Base-by-base conservation (phyloP, 192 early-diverging fungal genomes). In the Lobosporangium transversale region DNA sequence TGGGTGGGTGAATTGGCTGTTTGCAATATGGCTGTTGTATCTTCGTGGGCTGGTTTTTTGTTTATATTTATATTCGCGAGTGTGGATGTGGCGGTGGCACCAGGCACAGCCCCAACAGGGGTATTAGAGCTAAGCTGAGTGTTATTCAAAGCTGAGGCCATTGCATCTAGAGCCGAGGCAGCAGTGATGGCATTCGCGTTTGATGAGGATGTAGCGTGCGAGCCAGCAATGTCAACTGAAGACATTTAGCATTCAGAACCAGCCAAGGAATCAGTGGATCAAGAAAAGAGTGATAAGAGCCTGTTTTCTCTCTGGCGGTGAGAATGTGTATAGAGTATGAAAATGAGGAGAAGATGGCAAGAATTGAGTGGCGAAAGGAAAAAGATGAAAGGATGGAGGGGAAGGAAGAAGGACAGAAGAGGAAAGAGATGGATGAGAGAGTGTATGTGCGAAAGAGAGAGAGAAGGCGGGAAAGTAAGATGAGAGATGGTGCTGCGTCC, bases 191-290 rank as follows among this genome's bases (percentile, higher is more conserved):
- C 58, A 15, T 47, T 40, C 18, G 20, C 26, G 23, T 47, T 47
- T 35, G 62, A 14, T n/a, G 54, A 18, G 36, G 55, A 58, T 58
- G 47, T 33, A 27, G 42, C 24, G 12, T 29, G 15, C 29, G 27
- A 30, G 8, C 6, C 2, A 27, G 63, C 58, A 27, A 62, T 56
- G 58, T 67, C 58, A 36, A 35, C 52, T 53, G 64, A 60, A 36
- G 64, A 62, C 73, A 76, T 76, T 36, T 53, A 17, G 32, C 9
- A 44, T 11, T 33, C 20, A 14, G 24, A 23, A 45, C 51, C 21
- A 23, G 30, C 30, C 33, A 44, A 43, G 17, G 43, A 26, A 55
- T 55, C 20, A 56, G 21, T 52, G n/a, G 50, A 52, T 48, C 20
- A 29, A 24, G 21, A 56, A 23, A 31, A 30, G n/a, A n/a, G n/a